Conservation (phyloP, 352 stramenopile genomes). For the Plasmopara viticola region DNA sequence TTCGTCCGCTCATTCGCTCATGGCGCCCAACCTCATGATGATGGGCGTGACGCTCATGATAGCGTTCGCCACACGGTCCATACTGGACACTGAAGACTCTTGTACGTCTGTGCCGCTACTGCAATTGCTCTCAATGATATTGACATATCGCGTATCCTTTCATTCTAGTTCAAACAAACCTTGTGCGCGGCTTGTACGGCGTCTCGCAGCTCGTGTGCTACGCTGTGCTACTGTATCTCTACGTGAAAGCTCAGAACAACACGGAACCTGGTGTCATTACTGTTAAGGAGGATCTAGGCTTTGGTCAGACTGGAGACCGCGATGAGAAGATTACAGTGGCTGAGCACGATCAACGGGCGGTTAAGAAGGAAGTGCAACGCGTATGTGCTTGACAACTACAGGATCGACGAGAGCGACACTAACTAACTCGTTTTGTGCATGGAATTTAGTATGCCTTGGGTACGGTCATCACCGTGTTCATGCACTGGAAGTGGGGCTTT, state of each 20-base stretch:
- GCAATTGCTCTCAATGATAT: neutral
- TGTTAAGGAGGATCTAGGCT: constrained; percentile 75
- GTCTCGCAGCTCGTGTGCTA: constrained; percentile 71
- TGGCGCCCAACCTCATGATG: constrained; percentile 78
- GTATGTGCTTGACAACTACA: constrained; percentile 21
- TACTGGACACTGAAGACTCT: constrained; percentile 56
- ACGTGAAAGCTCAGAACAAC: constrained; percentile 73
- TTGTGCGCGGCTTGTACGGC: constrained; percentile 49
- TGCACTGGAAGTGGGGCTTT: constrained; percentile 79
- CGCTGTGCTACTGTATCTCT: constrained; percentile 46
- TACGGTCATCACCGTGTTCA: constrained; percentile 53
- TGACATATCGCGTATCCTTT: neutral
- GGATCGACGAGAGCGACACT: neutral
- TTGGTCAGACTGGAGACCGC: constrained; percentile 62
- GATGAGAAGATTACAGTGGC: constrained; percentile 79
- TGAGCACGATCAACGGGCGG: constrained; percentile 75
- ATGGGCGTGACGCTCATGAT: constrained; percentile 65
- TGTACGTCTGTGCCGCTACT: constrained; percentile 25
- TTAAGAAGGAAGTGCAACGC: constrained; percentile 64
- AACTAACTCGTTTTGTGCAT: neutral
- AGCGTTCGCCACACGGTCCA: constrained; percentile 53
- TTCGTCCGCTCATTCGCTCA: constrained; percentile 11
- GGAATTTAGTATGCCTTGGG: constrained; percentile 49
- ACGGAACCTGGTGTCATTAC: constrained; percentile 61
- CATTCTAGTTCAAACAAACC: constrained; percentile 43